These are phyloP conservation scores for Phlebiopsis flavidoalba DNA, from an alignment of 768 basidiomycete genomes.

Conservation along the genomic window DNA sequence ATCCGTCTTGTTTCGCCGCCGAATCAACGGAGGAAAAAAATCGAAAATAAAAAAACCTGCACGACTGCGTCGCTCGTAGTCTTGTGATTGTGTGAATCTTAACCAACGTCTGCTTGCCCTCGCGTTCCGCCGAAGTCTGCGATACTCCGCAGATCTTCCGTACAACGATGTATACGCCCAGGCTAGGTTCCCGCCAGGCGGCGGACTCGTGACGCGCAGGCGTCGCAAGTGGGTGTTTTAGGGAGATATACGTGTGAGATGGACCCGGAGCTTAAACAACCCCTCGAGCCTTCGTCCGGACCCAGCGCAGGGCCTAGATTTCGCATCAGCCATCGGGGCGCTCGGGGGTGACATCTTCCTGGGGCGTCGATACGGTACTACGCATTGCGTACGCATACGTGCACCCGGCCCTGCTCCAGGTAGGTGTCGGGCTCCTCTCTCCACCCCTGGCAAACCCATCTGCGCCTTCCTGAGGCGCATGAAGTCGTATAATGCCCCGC, in stretches of 20 bases:
- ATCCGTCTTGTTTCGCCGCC: conserved; percentile 38
- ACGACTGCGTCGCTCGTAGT: too few relatives aligned
- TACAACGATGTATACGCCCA: conserved; percentile 55
- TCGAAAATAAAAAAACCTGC: too few relatives aligned
- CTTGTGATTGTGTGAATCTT: conserved; percentile 66
- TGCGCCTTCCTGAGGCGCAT: conserved; percentile 46
- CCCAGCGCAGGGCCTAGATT: conserved; percentile 60
- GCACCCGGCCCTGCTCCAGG: conserved; percentile 22
- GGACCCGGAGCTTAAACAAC: conserved; percentile 24
- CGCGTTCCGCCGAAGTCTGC: conserved; percentile 61
- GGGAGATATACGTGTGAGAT: conserved; percentile 38
- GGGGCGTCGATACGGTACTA: conserved; percentile 40
- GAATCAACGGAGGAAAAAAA: too few relatives aligned
- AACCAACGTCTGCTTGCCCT: conserved; percentile 54
- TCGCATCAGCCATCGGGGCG: conserved; percentile 52
- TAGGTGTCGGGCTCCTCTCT: conserved; percentile 1
- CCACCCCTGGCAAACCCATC: conserved; percentile 10
- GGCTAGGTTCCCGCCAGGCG: conserved; percentile 64
- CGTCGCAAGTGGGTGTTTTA: conserved; percentile 38
- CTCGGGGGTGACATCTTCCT: conserved; percentile 52
- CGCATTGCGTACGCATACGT: conserved; percentile 28
- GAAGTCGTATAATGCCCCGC: conserved; percentile 50
- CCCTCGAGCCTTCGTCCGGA: conserved; percentile 42
- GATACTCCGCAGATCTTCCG: conserved; percentile 62
- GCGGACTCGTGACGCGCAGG: conserved; percentile 33